phyloP scores from a whole-genome alignment of 306 rosid species.

The Prunus davidiana region DNA sequence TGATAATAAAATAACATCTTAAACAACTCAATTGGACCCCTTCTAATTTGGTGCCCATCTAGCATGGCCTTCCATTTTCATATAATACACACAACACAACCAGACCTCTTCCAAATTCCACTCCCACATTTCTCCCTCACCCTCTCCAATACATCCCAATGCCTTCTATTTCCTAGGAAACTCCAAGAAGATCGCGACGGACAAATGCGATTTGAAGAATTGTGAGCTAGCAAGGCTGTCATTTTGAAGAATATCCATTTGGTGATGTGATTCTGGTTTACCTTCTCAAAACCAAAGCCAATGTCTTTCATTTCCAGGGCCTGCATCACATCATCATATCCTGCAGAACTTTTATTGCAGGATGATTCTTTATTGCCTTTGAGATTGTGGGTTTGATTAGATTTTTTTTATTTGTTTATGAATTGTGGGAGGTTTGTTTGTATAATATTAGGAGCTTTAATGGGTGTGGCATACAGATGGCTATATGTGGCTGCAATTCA shows the following conservation, averaged over 20 bases:
- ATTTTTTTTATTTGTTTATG: constrained; percentile 15
- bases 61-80: constrained; percentile 26
- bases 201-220: constrained; percentile 29
- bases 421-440: constrained; percentile 12
- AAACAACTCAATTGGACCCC: constrained; percentile 24
- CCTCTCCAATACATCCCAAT: constrained; percentile 23
- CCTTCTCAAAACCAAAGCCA: constrained; percentile 22
- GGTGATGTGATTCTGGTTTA: constrained; percentile 30
- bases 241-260: constrained; percentile 24
- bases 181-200: constrained; percentile 32
- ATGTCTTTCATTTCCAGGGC: neutral
- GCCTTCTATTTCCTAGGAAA: constrained; percentile 37
- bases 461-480: constrained; percentile 38
- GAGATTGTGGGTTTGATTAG: neutral
- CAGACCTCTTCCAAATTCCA: constrained; percentile 14
- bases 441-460: constrained; percentile 23
- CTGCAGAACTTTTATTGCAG: neutral
- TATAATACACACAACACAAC: neutral
- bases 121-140: constrained; percentile 9
- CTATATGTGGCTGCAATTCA: constrained; percentile 22
- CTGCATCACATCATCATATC: neutral
- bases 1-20: constrained; percentile 12
- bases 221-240: constrained; percentile 12
- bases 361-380: neutral
- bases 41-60: constrained; percentile 24